phyloP scores from a whole-genome alignment of 768 basidiomycete species.

The Tricholoma sp. region DNA sequence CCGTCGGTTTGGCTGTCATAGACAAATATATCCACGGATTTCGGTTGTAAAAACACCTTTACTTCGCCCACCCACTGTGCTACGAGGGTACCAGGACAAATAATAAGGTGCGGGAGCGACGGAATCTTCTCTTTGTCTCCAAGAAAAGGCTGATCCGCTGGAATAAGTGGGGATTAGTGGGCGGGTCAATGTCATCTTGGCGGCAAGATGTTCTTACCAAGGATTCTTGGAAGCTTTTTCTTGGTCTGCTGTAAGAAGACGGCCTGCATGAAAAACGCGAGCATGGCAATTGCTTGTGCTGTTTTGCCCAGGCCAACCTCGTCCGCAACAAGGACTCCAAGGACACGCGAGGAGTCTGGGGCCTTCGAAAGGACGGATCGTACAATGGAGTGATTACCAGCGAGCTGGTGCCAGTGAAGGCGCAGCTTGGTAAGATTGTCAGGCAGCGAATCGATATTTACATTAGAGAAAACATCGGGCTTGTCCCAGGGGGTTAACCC shows the following conservation, averaged over 20 bases:
- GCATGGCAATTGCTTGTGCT: conserved; percentile 10
- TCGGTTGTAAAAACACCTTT: conserved; percentile 8
- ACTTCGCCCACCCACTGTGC: conserved; percentile 18
- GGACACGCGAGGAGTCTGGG: background rate
- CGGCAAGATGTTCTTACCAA: background rate
- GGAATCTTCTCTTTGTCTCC: background rate
- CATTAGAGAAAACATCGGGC: background rate
- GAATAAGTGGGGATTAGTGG: background rate
- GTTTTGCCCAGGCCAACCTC: conserved; percentile 31
- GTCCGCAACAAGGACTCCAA: conserved; percentile 20
- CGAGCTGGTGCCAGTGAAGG: conserved; percentile 23
- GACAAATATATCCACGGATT: conserved; percentile 19
- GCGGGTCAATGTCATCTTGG: background rate
- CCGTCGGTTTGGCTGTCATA: conserved; percentile 12
- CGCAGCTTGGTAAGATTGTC: background rate
- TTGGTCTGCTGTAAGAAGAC: conserved; percentile 3
- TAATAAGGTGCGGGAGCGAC: conserved; percentile 14
- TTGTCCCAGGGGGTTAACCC: conserved; percentile 18
- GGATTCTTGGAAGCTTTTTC: background rate
- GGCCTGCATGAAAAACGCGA: conserved; percentile 16
- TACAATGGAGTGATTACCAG: conserved; percentile 17
- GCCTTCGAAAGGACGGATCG: conserved; percentile 9
- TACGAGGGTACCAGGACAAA: conserved; percentile 16
- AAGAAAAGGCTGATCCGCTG: conserved; percentile 2
- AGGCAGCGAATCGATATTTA: background rate